Evolutionary conservation across 2,329 filamentous ascomycete species (phyloP).

Genomic region (Aspergillus thermomutatus): DNA sequence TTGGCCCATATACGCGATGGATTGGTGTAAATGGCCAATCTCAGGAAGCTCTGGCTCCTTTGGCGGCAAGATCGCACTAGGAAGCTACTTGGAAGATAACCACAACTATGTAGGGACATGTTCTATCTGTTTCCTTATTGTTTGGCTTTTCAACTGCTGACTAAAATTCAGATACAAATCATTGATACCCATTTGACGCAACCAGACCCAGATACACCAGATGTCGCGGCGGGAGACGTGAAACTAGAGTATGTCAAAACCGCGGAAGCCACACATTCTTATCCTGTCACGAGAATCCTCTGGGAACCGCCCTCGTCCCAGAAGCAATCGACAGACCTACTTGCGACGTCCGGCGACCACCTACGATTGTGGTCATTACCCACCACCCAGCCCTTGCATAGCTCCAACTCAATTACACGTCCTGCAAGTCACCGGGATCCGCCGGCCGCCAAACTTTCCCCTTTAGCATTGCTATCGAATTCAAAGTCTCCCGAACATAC

Average conservation of each 20-base stretch:
- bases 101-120: slow-evolving; percentile 82
- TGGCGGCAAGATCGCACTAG: slow-evolving; percentile 88
- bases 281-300: slow-evolving; percentile 88
- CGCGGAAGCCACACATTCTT: slow-evolving; percentile 95
- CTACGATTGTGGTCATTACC: slow-evolving; percentile 91
- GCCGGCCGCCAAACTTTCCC: slow-evolving; percentile 78
- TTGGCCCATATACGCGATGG: slow-evolving; percentile 93
- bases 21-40: slow-evolving; percentile 98
- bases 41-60: slow-evolving; percentile 58
- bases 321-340: slow-evolving; percentile 90
- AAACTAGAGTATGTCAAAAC: slow-evolving; percentile 84
- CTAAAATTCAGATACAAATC: slow-evolving; percentile 77
- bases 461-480: slow-evolving; percentile 88
- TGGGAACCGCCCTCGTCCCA: slow-evolving; percentile 96
- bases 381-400: slow-evolving; percentile 56
- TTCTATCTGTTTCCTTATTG: background rate
- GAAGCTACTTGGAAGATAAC: slow-evolving; percentile 94
- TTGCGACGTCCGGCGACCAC: slow-evolving; percentile 94
- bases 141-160: slow-evolving; percentile 13
- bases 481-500: slow-evolving; percentile 98
- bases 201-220: slow-evolving; percentile 63
- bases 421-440: slow-evolving; percentile 60
- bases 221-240: slow-evolving; percentile 63
- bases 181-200: slow-evolving; percentile 80
- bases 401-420: slow-evolving; percentile 65